phyloP scores from a whole-genome alignment of 805 yeast species.

The Cyberlindnera veronae region DNA sequence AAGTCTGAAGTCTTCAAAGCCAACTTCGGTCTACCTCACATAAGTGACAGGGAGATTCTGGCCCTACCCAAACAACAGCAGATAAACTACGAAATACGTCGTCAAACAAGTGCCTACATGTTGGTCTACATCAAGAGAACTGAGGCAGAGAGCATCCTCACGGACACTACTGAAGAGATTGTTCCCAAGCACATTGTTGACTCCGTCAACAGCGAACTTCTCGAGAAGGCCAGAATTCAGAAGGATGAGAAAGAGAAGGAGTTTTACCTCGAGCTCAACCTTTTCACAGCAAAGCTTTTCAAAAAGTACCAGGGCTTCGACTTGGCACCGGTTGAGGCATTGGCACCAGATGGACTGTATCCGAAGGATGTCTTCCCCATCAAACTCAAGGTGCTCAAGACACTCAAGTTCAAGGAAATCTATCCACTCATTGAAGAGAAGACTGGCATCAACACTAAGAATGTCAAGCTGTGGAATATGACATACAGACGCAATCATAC shows the following conservation, averaged over 20 bases:
- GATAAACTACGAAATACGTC: slow-evolving; percentile 53
- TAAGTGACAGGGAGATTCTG: slow-evolving; percentile 30
- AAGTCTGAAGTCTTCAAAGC: slow-evolving; percentile 83
- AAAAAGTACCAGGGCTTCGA: slow-evolving; percentile 70
- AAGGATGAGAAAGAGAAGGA: slow-evolving; percentile 72
- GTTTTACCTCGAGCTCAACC: slow-evolving; percentile 52
- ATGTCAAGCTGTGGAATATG: slow-evolving; percentile 60
- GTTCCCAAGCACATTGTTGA: slow-evolving; percentile 43
- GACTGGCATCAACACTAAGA: slow-evolving; percentile 34
- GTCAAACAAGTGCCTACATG: slow-evolving; percentile 97
- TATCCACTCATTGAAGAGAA: slow-evolving; percentile 45
- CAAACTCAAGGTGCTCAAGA: slow-evolving; percentile 50
- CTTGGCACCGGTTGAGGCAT: slow-evolving; percentile 58
- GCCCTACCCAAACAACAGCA: slow-evolving; percentile 54
- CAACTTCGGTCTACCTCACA: slow-evolving; percentile 68
- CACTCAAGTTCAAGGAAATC: slow-evolving; percentile 49
- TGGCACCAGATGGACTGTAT: slow-evolving; percentile 43
- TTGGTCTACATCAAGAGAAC: slow-evolving; percentile 81
- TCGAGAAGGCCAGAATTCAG: slow-evolving; percentile 15
- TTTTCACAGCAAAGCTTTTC: slow-evolving; percentile 54
- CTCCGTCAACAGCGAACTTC: neutral
- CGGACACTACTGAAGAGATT: slow-evolving; percentile 49
- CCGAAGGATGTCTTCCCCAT: slow-evolving; percentile 45
- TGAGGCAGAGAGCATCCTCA: slow-evolving; percentile 53
- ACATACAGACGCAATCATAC: slow-evolving; percentile 63